phyloP scores from a whole-genome alignment of 139 green algal species.

The Volvox africanus region DNA sequence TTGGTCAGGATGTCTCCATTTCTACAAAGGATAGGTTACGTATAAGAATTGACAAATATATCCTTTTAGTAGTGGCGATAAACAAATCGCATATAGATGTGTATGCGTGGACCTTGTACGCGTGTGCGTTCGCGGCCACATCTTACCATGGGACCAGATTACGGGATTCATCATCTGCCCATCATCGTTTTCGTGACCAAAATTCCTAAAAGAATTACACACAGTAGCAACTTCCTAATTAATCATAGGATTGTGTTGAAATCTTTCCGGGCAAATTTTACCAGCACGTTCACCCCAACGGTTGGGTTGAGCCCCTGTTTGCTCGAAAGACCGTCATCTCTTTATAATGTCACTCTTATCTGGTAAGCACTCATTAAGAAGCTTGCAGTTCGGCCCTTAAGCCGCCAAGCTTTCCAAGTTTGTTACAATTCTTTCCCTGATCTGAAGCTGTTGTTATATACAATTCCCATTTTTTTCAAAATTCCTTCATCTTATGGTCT shows the following conservation, averaged over 20 bases:
- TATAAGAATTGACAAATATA: background rate
- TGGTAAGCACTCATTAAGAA: too few species aligned
- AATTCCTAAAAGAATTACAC: background rate
- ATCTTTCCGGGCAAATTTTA: too few species aligned
- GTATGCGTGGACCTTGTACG: background rate
- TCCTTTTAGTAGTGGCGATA: background rate
- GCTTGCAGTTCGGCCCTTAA: too few species aligned
- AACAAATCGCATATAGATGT: background rate
- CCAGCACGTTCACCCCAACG: too few species aligned
- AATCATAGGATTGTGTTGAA: background rate
- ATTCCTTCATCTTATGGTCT: too few species aligned
- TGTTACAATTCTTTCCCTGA: too few species aligned
- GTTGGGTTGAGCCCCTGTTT: too few species aligned
- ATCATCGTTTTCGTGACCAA: background rate
- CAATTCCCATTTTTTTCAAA: too few species aligned
- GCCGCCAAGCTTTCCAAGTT: too few species aligned
- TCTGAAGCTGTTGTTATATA: too few species aligned
- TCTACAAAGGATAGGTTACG: background rate
- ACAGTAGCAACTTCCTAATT: background rate
- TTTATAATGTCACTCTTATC: too few species aligned
- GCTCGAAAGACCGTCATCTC: too few species aligned
- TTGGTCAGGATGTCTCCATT: conserved; percentile 1
- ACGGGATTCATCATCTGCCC: background rate
- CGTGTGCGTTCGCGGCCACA: background rate
- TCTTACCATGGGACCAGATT: background rate